Conservation (phyloP, 2,329 filamentous ascomycete species). For the Aspergillus transmontanensis region DNA sequence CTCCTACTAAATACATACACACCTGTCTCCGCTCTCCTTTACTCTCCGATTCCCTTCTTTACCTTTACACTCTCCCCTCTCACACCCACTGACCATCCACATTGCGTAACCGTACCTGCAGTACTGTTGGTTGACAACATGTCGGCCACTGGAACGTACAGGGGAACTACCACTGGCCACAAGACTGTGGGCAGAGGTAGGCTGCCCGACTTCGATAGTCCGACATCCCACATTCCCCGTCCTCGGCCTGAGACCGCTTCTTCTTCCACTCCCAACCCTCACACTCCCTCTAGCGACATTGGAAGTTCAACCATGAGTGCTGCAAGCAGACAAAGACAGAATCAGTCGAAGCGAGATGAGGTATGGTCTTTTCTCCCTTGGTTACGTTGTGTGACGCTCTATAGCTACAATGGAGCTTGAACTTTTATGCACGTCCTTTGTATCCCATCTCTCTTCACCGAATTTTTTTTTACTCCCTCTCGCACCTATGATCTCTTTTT, state of each 20-base stretch:
- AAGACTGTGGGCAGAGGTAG: slow-evolving; percentile 57
- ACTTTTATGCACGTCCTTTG: background rate
- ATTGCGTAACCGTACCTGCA: slow-evolving; percentile 26
- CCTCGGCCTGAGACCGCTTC: slow-evolving; percentile 57
- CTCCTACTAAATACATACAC: background rate
- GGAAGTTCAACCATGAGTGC: slow-evolving; percentile 76
- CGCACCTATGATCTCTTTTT: background rate
- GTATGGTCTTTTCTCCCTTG: slow-evolving; percentile 50
- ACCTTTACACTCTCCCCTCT: slow-evolving; percentile 19
- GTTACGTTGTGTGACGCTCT: slow-evolving; percentile 21
- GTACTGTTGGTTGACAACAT: slow-evolving; percentile 38
- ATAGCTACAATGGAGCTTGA: background rate
- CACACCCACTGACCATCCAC: slow-evolving; percentile 9
- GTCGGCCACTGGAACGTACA: slow-evolving; percentile 61
- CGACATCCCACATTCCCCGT: slow-evolving; percentile 61
- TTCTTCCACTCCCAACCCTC: slow-evolving; percentile 40
- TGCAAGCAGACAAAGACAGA: slow-evolving; percentile 85
- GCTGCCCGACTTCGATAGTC: slow-evolving; percentile 56
- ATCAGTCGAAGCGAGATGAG: slow-evolving; percentile 98
- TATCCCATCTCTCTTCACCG: background rate
- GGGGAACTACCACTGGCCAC: slow-evolving; percentile 54
- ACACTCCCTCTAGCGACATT: slow-evolving; percentile 52
- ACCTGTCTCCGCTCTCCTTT: slow-evolving; percentile 5
- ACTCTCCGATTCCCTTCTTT: slow-evolving; percentile 5
- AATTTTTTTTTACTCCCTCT: background rate